A percentile compares a stretch with the other conserved stretches of the same genome.
Evolutionary conservation across 768 basidiomycete genomes (phyloP).

Genomic region (Tricholoma terreum): DNA sequence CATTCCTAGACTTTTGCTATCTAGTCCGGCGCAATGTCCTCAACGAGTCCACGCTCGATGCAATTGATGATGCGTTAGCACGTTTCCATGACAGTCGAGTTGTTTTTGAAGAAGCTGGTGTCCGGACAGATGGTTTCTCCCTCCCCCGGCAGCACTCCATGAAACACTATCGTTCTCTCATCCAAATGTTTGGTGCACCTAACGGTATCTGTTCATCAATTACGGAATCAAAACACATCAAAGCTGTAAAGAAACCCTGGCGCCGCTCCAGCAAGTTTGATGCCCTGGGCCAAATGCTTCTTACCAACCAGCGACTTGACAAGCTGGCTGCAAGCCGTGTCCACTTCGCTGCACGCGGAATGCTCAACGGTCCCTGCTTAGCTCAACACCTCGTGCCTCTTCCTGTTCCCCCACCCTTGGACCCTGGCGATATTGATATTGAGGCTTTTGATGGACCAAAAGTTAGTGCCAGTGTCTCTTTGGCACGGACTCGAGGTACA

Average conservation of each 20-base stretch:
- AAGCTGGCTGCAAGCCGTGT: conserved; percentile 4
- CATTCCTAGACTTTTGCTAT: conserved; percentile 21
- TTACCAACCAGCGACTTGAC: too few relatives aligned
- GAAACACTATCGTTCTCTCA: conserved; percentile 10
- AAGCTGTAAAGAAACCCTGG: conserved; percentile 22
- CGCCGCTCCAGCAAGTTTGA: conserved; percentile 13
- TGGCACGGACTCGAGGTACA: conserved; percentile 2
- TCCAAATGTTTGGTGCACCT: conserved; percentile 13
- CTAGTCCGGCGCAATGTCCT: background rate
- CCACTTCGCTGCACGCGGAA: conserved; percentile 1
- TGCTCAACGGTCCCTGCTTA: conserved; percentile 1
- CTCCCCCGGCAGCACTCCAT: conserved; percentile 23
- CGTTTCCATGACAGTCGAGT: conserved; percentile 14
- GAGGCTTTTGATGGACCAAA: background rate
- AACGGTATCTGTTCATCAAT: too few relatives aligned
- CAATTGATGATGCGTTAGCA: background rate
- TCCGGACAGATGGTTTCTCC: conserved; percentile 10
- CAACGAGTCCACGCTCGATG: background rate
- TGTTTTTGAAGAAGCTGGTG: conserved; percentile 11
- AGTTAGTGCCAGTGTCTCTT: background rate
- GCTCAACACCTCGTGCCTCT: background rate
- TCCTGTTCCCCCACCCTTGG: background rate
- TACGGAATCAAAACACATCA: too few relatives aligned
- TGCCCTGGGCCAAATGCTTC: conserved; percentile 21
- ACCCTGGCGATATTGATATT: background rate